Percentiles rank a stretch among this genome's conserved stretches.
Evolutionary conservation across 2,329 filamentous ascomycete genomes (phyloP).

Genomic region (Penicillium sp.): DNA sequence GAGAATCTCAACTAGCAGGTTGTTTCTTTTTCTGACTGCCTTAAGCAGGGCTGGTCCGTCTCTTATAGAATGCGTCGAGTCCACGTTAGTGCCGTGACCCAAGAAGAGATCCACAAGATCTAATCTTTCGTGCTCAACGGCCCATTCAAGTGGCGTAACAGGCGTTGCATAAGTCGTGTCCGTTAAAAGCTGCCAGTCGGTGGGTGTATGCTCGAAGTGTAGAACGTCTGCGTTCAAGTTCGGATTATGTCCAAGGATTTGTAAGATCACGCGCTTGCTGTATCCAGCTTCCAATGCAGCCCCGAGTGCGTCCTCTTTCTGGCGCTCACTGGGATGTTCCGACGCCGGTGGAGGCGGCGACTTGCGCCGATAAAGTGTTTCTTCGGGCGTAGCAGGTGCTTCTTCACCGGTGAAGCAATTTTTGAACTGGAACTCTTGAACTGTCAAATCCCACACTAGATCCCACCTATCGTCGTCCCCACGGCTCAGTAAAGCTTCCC

Average conservation of each 20-base stretch:
- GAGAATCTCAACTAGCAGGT: background rate
- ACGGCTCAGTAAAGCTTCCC: too few species aligned
- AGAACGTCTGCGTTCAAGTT: background rate
- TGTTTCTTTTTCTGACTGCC: background rate
- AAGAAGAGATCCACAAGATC: background rate
- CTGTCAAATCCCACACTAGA: background rate
- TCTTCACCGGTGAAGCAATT: background rate
- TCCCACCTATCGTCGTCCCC: background rate
- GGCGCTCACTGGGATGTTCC: background rate
- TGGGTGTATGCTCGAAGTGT: background rate
- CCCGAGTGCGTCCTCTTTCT: background rate
- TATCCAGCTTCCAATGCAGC: background rate
- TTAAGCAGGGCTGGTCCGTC: background rate
- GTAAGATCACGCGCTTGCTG: background rate
- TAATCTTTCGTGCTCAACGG: background rate
- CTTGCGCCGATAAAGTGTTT: background rate
- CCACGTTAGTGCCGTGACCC: background rate
- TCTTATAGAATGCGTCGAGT: background rate
- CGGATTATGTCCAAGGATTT: background rate
- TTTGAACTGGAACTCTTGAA: background rate
- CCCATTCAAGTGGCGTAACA: background rate
- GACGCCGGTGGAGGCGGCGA: background rate
- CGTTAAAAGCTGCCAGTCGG: background rate
- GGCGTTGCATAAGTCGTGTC: background rate
- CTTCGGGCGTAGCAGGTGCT: background rate